Base-by-base conservation (phyloP, 2,329 filamentous ascomycete species). In the Trichoderma endophyticum region DNA sequence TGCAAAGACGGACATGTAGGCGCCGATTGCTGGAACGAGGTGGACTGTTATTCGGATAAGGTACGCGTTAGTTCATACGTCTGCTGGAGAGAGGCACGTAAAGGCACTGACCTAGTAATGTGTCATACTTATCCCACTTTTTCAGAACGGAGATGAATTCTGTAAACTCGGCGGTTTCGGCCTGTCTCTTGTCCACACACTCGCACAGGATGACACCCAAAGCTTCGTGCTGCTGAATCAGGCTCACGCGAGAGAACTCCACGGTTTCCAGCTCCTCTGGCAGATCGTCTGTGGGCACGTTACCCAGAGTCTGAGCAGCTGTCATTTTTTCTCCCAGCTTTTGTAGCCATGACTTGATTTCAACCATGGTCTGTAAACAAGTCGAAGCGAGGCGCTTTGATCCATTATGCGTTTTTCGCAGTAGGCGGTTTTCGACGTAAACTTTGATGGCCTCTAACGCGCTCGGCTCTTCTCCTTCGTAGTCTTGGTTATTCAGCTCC, bases 191-290 rank as follows among this genome's bases (percentile, higher is more conserved):
- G 77, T 95, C 93, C 73, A 97, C 88, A 70, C 96, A 88, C 73
- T 92, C 90, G 73, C 90, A 91, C 66, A 97, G 83, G 68, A 97
- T 92, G n/a, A 94, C 88, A 14, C 92, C 91, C 18, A 99, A 84
- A 18, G 92, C 89, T 79, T 99, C 95, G 79, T 99, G 97, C 80
- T 99, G 95, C 77, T 93, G 91, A 26, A 92, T 89, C 66, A 99
- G 86, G 77, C 93, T 97, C 75, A 89, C 84, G 59, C 92, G 90
- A 77, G 97, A 93, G 77, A 93, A 93, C 76, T 95, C 91, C 73
- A 97, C 88, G 4, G 91, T 92, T 78, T 97, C 93, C 75, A 91
- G 86, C 71, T 91, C 86, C 75, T 95, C 92, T 11, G 87, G 86
- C 59, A 83, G 79, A 69, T 77, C 79, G 56, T 81, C 80, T 6